phyloP scores from a whole-genome alignment of 1,284 basidiomycete species.

The Cystobasidium pallidum region DNA sequence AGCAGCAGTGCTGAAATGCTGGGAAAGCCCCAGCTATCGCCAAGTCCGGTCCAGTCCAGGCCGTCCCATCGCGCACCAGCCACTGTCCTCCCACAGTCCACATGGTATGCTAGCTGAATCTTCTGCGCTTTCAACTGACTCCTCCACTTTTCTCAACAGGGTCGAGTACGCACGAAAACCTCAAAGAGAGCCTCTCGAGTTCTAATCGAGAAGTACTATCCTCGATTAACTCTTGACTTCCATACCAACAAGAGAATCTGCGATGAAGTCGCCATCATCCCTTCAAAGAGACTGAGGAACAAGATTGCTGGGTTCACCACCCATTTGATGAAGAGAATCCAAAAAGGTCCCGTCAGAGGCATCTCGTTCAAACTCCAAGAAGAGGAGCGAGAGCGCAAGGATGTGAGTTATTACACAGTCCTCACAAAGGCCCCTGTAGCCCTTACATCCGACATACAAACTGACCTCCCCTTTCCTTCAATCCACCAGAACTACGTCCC shows the following conservation, averaged over 20 bases:
- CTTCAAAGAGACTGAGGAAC: slow-evolving; percentile 98
- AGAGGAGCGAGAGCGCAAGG: slow-evolving; percentile 99
- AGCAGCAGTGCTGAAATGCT: too few relatives aligned
- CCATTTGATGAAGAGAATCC: slow-evolving; percentile 99
- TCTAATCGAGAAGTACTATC: slow-evolving; percentile 98
- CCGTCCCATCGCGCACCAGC: background rate
- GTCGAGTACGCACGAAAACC: slow-evolving; percentile 99
- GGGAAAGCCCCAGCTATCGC: too few relatives aligned
- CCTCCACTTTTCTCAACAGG: slow-evolving; percentile 63
- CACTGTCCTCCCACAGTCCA: background rate
- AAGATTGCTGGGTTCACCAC: slow-evolving; percentile 99
- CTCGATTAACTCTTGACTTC: slow-evolving; percentile 93
- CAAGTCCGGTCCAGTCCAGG: too few relatives aligned
- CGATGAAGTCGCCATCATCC: slow-evolving; percentile 93
- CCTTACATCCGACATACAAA: too few relatives aligned
- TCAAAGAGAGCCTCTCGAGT: slow-evolving; percentile 99
- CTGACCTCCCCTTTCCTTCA: background rate
- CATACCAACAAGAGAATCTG: slow-evolving; percentile 98
- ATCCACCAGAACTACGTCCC: slow-evolving; percentile 64
- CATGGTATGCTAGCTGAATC: background rate
- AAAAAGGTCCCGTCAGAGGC: slow-evolving; percentile 97
- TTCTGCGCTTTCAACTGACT: too few relatives aligned
- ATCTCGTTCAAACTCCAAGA: slow-evolving; percentile 99
- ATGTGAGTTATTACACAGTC: slow-evolving; percentile 56
- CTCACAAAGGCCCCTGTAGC: too few relatives aligned